These are phyloP conservation scores for Arthrobotrys sphaeroides DNA, from an alignment of 2,329 filamentous ascomycete species.

Conservation along the genomic window DNA sequence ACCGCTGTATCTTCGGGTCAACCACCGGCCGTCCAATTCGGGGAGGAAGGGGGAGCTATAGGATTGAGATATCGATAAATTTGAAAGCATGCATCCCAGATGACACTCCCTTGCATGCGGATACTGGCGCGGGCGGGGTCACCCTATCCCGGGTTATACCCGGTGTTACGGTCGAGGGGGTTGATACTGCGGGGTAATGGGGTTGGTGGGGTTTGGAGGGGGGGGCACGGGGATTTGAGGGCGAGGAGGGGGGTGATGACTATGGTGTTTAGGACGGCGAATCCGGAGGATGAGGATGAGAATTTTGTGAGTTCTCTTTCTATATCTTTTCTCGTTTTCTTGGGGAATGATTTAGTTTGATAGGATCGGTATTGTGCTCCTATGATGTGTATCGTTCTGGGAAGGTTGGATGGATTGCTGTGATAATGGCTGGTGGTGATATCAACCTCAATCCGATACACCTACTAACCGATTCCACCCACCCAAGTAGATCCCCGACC, in stretches of 20 bases:
- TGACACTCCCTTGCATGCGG: conserved; percentile 17
- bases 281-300: not conserved
- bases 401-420: no score
- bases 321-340: not conserved
- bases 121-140: conserved; percentile 10
- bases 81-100: conserved; percentile 31
- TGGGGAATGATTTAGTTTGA: no score
- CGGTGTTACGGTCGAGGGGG: not conserved
- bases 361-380: no score
- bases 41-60: not conserved
- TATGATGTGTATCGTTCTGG: no score
- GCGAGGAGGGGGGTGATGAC: not conserved
- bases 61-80: not conserved
- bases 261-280: not conserved
- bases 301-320: not conserved
- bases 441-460: no score
- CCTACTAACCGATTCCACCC: not conserved
- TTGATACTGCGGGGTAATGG: not conserved
- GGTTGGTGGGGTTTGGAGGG: not conserved
- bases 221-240: not conserved
- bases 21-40: no score
- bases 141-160: conserved; percentile 2
- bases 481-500: not conserved
- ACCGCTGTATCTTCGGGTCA: no score
- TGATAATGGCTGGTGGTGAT: no score